These are phyloP conservation scores for Pleurotus eryngii DNA, from an alignment of 768 basidiomycete species.

Conservation along the genomic window DNA sequence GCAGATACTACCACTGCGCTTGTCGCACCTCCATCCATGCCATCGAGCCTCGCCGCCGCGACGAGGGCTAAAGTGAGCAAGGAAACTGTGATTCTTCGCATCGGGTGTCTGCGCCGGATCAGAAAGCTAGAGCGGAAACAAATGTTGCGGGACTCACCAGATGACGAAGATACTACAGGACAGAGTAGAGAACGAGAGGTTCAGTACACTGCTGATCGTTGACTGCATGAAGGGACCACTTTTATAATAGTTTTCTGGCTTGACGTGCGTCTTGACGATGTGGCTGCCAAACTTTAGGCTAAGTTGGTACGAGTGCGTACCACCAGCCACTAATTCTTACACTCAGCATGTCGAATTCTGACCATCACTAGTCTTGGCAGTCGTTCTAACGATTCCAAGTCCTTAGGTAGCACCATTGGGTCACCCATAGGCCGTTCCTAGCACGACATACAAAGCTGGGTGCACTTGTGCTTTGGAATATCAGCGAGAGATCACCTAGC, in stretches of 20 bases:
- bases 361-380: slow-evolving; percentile 1
- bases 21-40: not conserved
- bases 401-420: not conserved
- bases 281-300: not conserved
- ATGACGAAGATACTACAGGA: slow-evolving; percentile 2
- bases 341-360: not conserved
- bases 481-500: too few relatives aligned
- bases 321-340: not conserved
- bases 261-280: not conserved
- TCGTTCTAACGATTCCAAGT: not conserved
- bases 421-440: not conserved
- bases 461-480: too few relatives aligned
- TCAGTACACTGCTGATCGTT: not conserved
- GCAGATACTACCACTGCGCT: not conserved
- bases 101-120: not conserved
- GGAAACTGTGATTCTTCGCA: slow-evolving; percentile 7
- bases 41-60: slow-evolving; percentile 4
- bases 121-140: not conserved
- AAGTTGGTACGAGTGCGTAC: not conserved
- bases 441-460: not conserved
- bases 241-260: not conserved
- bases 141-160: not conserved
- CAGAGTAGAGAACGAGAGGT: slow-evolving; percentile 6
- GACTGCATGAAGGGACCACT: not conserved
- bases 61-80: slow-evolving; percentile 7